Evolutionary conservation across 768 basidiomycete genomes (phyloP), one percentile per base, ranked within the genome.

Genomic region (Serendipita vermifera): DNA sequence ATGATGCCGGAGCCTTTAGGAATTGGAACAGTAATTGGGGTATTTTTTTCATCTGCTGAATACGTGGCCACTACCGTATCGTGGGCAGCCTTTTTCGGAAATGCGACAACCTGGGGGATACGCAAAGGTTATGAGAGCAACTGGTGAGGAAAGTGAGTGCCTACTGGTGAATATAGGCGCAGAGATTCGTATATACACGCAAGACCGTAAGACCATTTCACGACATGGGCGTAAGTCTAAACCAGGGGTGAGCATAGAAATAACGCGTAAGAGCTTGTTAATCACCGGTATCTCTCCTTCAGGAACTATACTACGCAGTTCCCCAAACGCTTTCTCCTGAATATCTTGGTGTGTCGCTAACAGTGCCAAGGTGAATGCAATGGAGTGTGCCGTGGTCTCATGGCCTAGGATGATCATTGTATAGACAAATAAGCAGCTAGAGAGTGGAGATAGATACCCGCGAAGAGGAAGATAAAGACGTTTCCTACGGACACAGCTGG

Each of bases 361-460:
- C 26, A 67, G 38, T 5, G 58, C 61, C 39, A 66, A 58, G 5
- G 63, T 54, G 24, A 60, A 60, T 0, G 62, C 48, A n/a, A 68
- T 22, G 4, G 64, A 57, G 53, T 63, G 59, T 3, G 65, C 62
- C 2, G 66, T 64, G 0, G 66, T 66, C 26, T 66, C 61, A 61
- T 60, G 26, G 13, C 4, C 17, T 38, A 39, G 9, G 15, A 22
- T 51, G 3, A 51, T 22, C 46, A 51, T 20, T 9, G 5, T 5
- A 51, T 22, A 51, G n/a, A 27, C 9, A 22, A 51, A 15, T 9
- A 4, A n/a, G 32, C n/a, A 51, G n/a, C 32, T 7, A 51, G 29
- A 31, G 15, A 3, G 2, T 29, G 3, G 22, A 26, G 26, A n/a
- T 27, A 4, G 24, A 1, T 2, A 51, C 46, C 46, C n/a, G 22